A percentile compares a stretch with the other conserved stretches of the same genome.
Conservation (phyloP, 768 basidiomycete species). For the Lentinula detonsa region DNA sequence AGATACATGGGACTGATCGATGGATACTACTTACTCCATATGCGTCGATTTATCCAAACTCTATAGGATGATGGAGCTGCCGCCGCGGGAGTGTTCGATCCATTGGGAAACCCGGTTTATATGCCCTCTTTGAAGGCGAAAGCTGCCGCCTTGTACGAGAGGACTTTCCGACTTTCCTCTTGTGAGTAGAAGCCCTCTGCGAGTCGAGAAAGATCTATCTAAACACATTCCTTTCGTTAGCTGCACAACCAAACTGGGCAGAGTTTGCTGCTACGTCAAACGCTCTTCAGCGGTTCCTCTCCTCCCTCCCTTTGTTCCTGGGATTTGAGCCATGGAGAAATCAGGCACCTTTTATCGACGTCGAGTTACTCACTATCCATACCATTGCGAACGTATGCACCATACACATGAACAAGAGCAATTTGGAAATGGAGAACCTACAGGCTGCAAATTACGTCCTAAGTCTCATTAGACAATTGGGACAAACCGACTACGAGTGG, state of each 20-base stretch:
- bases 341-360: conserved; percentile 29
- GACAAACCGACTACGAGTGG: conserved; percentile 44
- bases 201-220: neutral
- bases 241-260: conserved; percentile 21
- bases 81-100: conserved; percentile 4
- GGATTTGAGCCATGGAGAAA: conserved; percentile 25
- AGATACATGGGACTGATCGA: neutral
- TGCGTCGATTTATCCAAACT: neutral
- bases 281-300: conserved; percentile 39
- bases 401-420: conserved; percentile 43
- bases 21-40: neutral
- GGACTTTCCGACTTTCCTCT: conserved; percentile 37
- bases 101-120: conserved; percentile 18
- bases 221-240: neutral
- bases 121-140: conserved; percentile 41
- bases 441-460: conserved; percentile 38
- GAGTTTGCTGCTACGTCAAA: conserved; percentile 37
- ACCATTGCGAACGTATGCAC: conserved; percentile 44
- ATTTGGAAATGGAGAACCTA: conserved; percentile 32
- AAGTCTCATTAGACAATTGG: conserved; percentile 38
- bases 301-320: conserved; percentile 31
- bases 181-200: conserved; percentile 21
- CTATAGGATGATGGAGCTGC: conserved; percentile 6
- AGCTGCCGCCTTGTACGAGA: conserved; percentile 47
- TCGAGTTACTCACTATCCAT: conserved; percentile 41